These are phyloP conservation scores for Asclepias syriaca DNA, from an alignment of 257 asterid genomes.

Conservation along the genomic window DNA sequence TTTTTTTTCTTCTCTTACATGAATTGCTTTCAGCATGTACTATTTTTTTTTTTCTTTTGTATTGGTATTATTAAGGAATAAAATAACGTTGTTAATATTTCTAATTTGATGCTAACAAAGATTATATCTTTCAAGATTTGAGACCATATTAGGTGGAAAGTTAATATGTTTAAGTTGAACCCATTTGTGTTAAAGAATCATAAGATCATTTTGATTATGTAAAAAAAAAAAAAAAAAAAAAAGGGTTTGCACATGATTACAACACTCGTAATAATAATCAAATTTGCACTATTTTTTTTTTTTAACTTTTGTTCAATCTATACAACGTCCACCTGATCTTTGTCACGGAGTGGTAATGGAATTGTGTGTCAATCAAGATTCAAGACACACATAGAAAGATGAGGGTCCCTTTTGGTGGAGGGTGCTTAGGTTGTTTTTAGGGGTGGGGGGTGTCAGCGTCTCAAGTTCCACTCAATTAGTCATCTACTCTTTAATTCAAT, in stretches of 20 bases:
- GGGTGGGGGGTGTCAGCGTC: neutral
- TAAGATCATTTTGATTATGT: neutral
- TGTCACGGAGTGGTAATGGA: neutral
- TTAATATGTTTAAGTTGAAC: no score
- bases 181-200: neutral
- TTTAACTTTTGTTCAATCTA: neutral
- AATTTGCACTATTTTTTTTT: neutral
- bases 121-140: no score
- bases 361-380: neutral
- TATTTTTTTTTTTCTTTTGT: no score
- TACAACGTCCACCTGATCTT: constrained; percentile 2
- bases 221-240: neutral
- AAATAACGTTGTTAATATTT: no score
- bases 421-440: neutral
- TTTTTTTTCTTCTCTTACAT: no score
- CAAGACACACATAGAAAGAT: neutral
- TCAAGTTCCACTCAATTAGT: no score
- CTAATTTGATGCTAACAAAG: no score
- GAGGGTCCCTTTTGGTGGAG: neutral
- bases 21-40: no score
- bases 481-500: no score
- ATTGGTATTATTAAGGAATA: no score
- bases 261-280: neutral
- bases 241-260: neutral
- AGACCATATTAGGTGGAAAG: no score